Evolutionary conservation across 73 alveolate genomes (phyloP).

Genomic region (Paramecium biaurelia): DNA sequence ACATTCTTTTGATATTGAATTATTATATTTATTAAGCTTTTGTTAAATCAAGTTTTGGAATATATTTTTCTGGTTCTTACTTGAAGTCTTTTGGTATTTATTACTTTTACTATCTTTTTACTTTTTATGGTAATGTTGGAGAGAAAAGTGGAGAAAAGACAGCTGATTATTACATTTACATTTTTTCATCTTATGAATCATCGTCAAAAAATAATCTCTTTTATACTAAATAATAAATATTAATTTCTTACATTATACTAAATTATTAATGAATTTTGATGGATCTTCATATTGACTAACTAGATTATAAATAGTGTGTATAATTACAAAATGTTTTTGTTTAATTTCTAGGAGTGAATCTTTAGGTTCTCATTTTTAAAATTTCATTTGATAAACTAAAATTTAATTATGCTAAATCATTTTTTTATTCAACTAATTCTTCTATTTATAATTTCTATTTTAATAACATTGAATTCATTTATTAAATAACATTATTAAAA

Average conservation of each 20-base stretch:
- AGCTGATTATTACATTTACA: conserved; percentile 12
- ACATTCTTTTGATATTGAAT: conserved; percentile 25
- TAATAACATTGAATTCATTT: conserved; percentile 38
- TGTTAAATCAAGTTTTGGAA: conserved; percentile 34
- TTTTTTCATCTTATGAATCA: conserved; percentile 6
- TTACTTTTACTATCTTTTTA: neutral
- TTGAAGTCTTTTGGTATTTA: neutral
- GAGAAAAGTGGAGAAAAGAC: conserved; percentile 40
- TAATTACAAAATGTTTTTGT: conserved; percentile 3
- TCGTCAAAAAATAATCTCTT: conserved; percentile 44
- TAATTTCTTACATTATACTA: neutral
- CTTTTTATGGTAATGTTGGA: conserved; percentile 16
- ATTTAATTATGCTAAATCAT: conserved; percentile 38
- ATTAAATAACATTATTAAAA: neutral
- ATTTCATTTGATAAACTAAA: conserved; percentile 46
- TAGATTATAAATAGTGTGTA: neutral
- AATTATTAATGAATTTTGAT: conserved; percentile 19
- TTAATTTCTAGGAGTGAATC: conserved; percentile 13
- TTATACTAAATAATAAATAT: neutral
- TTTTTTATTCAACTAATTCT: neutral
- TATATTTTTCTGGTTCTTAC: neutral
- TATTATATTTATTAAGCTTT: conserved; percentile 34
- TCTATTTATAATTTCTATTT: conserved; percentile 14
- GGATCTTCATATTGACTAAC: conserved; percentile 42
- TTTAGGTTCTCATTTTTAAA: conserved; percentile 30